Evolutionary conservation across 2,329 filamentous ascomycete species (phyloP), one percentile per base, ranked within the genome.

Genomic region (Magnaporthiopsis rhizophila): DNA sequence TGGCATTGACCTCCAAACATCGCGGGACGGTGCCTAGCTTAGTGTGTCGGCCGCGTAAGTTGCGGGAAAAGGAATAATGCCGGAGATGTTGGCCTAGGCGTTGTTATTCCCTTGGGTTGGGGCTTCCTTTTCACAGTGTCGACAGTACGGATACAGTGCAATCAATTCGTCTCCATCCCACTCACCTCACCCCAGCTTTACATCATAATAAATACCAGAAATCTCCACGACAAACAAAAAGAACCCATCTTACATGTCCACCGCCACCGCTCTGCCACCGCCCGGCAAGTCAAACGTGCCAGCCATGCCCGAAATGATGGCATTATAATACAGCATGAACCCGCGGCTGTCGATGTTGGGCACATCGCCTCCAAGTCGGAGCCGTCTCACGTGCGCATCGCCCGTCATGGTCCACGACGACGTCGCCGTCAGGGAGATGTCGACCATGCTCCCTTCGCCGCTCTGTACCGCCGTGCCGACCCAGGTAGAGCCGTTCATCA

Each of bases 321-420:
- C 50, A 28, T 28, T 30, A 28, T 62, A 62, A 6, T 26, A 50
- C 24, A 62, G 24, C 34, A n/a, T 53, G 60, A 62, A 62, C 12
- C 60, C 61, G 13, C 32, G 50, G 28, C 61, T 58, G 30, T 58
- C 45, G 34, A 63, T 63, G 24, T 63, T 63, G 1, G 53, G 58
- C 30, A 8, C 8, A n/a, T 59, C 34, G 18, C 58, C 62, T 30
- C 59, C 21, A 7, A 24, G 24, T 21, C 21, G 45, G n/a, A 63
- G 24, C n/a, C 28, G 34, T 13, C 38, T 32, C 11, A 63, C 56
- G 8, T 30, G 34, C 3, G 62, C 58, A 34, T 38, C 15, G 24
- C n/a, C 24, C 24, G 62, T 63, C 56, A 63, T 28, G 32, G n/a
- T 59, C 62, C 62, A 63, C 9, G 1, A 38, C 24, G 62, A 59